phyloP scores from a whole-genome alignment of 352 stramenopile species.

The Globisporangium sylvaticum region DNA sequence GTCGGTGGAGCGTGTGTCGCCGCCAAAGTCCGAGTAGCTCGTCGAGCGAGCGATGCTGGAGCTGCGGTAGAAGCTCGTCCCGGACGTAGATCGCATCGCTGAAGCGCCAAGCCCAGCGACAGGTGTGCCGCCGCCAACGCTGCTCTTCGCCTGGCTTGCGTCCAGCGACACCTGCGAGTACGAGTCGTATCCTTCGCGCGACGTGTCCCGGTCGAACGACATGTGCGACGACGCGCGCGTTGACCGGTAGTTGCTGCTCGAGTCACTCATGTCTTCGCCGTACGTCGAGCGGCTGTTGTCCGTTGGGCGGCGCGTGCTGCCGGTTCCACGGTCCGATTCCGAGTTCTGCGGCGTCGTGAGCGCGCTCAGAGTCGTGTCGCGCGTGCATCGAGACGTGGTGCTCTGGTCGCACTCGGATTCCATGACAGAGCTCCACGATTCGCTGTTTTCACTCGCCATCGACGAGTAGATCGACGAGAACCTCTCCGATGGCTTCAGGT shows the following conservation, averaged over 20 bases:
- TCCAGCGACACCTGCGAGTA: slow-evolving; percentile 2
- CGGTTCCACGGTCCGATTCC: slow-evolving; percentile 15
- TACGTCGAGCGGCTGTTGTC: slow-evolving; percentile 5
- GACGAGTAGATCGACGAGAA: slow-evolving; percentile 44
- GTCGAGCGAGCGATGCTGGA: slow-evolving; percentile 8
- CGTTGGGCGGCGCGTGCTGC: neutral
- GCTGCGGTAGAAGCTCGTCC: slow-evolving; percentile 15
- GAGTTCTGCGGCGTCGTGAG: slow-evolving; percentile 44
- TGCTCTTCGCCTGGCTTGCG: neutral
- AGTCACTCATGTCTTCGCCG: slow-evolving; percentile 10
- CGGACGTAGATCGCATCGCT: neutral
- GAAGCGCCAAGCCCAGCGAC: neutral
- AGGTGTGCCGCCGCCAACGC: neutral
- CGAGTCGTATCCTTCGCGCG: neutral
- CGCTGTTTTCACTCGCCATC: slow-evolving; percentile 46
- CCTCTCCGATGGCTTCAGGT: slow-evolving; percentile 23
- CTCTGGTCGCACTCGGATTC: slow-evolving; percentile 51
- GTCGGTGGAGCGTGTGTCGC: slow-evolving; percentile 11
- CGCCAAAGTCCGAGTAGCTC: slow-evolving; percentile 10
- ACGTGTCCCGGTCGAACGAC: slow-evolving; percentile 8
- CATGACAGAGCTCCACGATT: slow-evolving; percentile 74
- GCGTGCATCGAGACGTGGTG: slow-evolving; percentile 49
- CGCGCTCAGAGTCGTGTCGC: slow-evolving; percentile 63
- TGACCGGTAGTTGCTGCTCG: slow-evolving; percentile 18
- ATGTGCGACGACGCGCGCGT: slow-evolving; percentile 8